Base-by-base conservation (phyloP, 352 stramenopile genomes). In the Pythium brachiatum region DNA sequence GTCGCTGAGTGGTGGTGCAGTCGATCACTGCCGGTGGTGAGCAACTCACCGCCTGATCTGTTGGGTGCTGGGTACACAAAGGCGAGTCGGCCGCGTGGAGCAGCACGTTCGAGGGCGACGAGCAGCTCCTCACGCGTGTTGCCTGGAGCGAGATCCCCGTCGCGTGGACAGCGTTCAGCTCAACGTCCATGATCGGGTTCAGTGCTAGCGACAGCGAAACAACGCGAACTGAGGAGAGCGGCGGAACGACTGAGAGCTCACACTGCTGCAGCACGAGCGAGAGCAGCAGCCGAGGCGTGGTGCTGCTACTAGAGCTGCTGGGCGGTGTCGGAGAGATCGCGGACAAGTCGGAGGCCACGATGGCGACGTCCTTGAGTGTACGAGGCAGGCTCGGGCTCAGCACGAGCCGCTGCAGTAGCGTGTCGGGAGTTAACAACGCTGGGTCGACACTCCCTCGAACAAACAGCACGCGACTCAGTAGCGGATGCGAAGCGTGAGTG, bases 301-400 rank as follows among this genome's bases (percentile, higher is more conserved):
- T 2, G 7, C 21, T 18, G 20, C 38, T 46, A 6, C 4, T 39
- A 13, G 6, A 16, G n/a, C 13, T 46, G 3, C n/a, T 29, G 20
- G 21, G 8, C 21, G 20, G 16, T 13, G 23, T 8, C 2, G 15
- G 8, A 51, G 55, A 21, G 7, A 54, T 16, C 7, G 27, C 18
- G 0, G 39, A 51, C 7, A 65, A 13, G 26, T 65, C 53, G 9
- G 58, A 53, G 16, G 23, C 32, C 3, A 56, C 58, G 27, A 58
- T 57, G 18, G 32, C 36, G 12, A 65, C 16, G 23, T 58, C 26
- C 15, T 52, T 4, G 34, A 65, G 50, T n/a, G 58, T 53, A n/a
- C 36, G n/a, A 6, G 58, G 58, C 7, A 59, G 38, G 4, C 32
- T 2, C 8, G 21, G n/a, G 18, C 36, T 27, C 2, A 39, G 31